These are phyloP conservation scores for Nyctanthes arbortristis DNA, from an alignment of 257 asterid species.

Conservation along the genomic window DNA sequence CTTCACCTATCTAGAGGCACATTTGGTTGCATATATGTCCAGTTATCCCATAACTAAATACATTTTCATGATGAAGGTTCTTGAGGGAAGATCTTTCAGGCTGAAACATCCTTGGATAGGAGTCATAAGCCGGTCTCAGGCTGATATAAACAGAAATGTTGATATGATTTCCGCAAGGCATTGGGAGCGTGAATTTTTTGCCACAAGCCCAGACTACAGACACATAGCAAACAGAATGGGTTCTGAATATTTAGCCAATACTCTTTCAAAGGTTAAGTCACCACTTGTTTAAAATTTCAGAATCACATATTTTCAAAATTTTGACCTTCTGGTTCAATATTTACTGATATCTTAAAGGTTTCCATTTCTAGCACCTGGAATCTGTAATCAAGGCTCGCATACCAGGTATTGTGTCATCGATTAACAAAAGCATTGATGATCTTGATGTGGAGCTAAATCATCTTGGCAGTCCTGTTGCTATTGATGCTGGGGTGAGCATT, in stretches of 20 bases:
- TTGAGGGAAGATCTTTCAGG: slow-evolving; percentile 87
- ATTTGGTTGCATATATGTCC: not conserved
- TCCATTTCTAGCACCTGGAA: slow-evolving; percentile 79
- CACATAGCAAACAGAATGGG: slow-evolving; percentile 89
- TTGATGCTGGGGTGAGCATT: slow-evolving; percentile 42
- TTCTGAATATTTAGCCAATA: slow-evolving; percentile 91
- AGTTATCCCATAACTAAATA: no score
- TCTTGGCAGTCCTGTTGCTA: slow-evolving; percentile 42
- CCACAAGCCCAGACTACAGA: slow-evolving; percentile 80
- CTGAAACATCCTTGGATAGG: slow-evolving; percentile 95
- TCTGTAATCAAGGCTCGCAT: slow-evolving; percentile 57
- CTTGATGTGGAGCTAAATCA: slow-evolving; percentile 41
- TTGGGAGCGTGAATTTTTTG: slow-evolving; percentile 82
- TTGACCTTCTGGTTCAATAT: no score
- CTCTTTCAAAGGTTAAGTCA: slow-evolving; percentile 92
- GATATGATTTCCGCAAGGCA: slow-evolving; percentile 74
- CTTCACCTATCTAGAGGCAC: no score
- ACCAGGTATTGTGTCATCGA: slow-evolving; percentile 37
- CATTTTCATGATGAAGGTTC: no score
- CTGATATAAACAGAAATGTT: slow-evolving; percentile 75
- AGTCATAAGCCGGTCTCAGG: slow-evolving; percentile 87
- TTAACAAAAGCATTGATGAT: slow-evolving; percentile 39
- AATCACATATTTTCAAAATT: no score
- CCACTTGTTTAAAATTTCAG: no score
- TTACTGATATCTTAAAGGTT: no score